Conservation (phyloP, 345 rosid species). For the Xanthoceras sorbifolium region DNA sequence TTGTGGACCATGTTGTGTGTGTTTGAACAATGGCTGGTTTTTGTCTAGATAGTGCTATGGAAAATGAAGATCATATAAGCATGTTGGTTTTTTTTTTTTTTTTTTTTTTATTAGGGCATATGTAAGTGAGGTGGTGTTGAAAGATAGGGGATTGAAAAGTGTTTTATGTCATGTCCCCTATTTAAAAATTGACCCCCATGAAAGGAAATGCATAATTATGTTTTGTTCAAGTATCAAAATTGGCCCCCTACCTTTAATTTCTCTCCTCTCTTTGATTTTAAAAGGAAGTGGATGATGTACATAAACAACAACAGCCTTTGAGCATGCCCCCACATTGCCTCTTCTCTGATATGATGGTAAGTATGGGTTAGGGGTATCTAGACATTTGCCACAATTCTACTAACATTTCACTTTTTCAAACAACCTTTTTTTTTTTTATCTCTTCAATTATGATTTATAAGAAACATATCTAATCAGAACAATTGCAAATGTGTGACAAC, state of each 20-base stretch:
- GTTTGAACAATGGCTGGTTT: constrained; percentile 25
- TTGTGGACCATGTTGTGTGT: constrained; percentile 46
- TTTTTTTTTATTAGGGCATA: constrained; percentile 18
- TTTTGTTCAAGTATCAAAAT: constrained; percentile 24
- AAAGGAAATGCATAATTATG: constrained; percentile 42
- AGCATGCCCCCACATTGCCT: constrained; percentile 38
- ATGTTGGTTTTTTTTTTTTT: neutral
- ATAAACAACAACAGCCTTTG: constrained; percentile 24
- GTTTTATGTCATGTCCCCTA: constrained; percentile 35
- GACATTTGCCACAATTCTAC: constrained; percentile 21
- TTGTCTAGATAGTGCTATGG: constrained; percentile 44
- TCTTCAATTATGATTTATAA: neutral
- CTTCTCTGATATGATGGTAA: constrained; percentile 29
- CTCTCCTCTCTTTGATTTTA: constrained; percentile 14
- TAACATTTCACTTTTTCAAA: constrained; percentile 2
- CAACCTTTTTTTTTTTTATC: neutral
- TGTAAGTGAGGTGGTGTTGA: constrained; percentile 31
- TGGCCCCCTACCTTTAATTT: constrained; percentile 24
- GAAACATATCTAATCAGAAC: neutral
- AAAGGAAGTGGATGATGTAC: constrained; percentile 27
- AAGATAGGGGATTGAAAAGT: constrained; percentile 23
- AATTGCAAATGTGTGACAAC: neutral
- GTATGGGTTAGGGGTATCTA: constrained; percentile 31
- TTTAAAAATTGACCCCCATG: constrained; percentile 30
- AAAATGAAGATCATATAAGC: constrained; percentile 21